phyloP scores from a whole-genome alignment of 75 land plant genomes.

The Picea glauca region DNA sequence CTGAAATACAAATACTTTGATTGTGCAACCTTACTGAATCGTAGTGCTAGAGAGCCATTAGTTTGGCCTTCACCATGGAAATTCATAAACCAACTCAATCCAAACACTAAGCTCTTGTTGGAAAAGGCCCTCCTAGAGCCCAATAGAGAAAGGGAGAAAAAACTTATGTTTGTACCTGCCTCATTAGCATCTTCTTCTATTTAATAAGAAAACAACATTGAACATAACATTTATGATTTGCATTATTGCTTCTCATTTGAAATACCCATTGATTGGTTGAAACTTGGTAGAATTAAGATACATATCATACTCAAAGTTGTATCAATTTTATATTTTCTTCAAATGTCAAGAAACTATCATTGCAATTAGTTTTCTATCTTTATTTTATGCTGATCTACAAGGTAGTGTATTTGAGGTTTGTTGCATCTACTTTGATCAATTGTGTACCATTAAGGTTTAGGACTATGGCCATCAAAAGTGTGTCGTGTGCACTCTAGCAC shows the following conservation, averaged over 20 bases:
- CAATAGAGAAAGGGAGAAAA: too few relatives aligned
- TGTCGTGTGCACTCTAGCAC: constrained; percentile 70
- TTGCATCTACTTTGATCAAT: constrained; percentile 90
- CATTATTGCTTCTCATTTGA: constrained; percentile 6
- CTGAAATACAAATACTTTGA: constrained; percentile 52
- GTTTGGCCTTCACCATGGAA: constrained; percentile 95
- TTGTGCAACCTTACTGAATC: constrained; percentile 85
- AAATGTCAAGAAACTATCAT: background rate
- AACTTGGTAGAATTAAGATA: too few relatives aligned
- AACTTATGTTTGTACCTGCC: too few relatives aligned
- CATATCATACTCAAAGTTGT: background rate
- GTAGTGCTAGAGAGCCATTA: constrained; percentile 80
- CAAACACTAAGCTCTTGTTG: constrained; percentile 62
- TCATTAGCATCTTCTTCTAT: too few relatives aligned
- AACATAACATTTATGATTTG: constrained; percentile 47
- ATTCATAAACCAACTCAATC: constrained; percentile 79
- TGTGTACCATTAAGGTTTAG: too few relatives aligned
- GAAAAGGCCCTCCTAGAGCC: constrained; percentile 76
- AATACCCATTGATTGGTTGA: constrained; percentile 2
- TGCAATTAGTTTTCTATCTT: background rate
- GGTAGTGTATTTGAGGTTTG: constrained; percentile 59
- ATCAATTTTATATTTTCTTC: background rate
- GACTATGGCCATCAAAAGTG: constrained; percentile 97
- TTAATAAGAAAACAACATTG: too few relatives aligned
- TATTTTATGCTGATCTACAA: constrained; percentile 21